Evolutionary conservation across 1,284 basidiomycete species (phyloP), one percentile per base, ranked within the genome.

Genomic region (Neotropicomus parvogracilis): DNA sequence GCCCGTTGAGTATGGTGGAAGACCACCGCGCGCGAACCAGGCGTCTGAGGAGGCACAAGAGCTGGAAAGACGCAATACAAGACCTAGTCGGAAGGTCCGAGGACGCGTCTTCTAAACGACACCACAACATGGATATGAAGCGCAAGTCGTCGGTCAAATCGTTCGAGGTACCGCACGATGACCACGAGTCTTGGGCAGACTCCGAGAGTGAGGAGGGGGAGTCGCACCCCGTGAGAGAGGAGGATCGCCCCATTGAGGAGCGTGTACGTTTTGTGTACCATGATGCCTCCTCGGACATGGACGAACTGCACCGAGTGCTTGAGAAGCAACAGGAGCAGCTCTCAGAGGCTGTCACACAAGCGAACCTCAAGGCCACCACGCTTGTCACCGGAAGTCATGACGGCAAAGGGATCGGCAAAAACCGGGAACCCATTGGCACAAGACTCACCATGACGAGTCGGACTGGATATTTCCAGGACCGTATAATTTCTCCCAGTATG

Each of bases 361-460:
- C 75, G 37, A 68, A 79, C 57, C 69, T 61, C 34, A 68, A 71
- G 56, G 75, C 74, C n/a, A 65, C 65, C 31, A 64, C 64, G 54
- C 63, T 63, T 43, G 55, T 54, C 40, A 37, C 40, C 44, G 62
- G 57, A 26, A 38, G 47, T 26, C 46, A 50, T 53, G 55, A 64
- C 63, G 62, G 49, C 57, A 63, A 64, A 40, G 60, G 55, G 54
- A 67, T 65, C 50, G 63, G 59, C 55, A 68, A 67, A 51, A 58
- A 57, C 31, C 71, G 67, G 40, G 77, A 78, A 33, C 79, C 79
- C 11, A 80, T 93, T 59, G 88, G 89, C 19, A 94, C 91, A 4
- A 75, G 92, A 39, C 71, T 98, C 58, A 95, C 95, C 0, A 97
- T 99, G 93, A 97, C 95, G 3, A 94, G 90, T 61, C 81, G 95